These are phyloP conservation scores for Peltaster fructicola DNA, from an alignment of 2,329 filamentous ascomycete species.

Conservation along the genomic window DNA sequence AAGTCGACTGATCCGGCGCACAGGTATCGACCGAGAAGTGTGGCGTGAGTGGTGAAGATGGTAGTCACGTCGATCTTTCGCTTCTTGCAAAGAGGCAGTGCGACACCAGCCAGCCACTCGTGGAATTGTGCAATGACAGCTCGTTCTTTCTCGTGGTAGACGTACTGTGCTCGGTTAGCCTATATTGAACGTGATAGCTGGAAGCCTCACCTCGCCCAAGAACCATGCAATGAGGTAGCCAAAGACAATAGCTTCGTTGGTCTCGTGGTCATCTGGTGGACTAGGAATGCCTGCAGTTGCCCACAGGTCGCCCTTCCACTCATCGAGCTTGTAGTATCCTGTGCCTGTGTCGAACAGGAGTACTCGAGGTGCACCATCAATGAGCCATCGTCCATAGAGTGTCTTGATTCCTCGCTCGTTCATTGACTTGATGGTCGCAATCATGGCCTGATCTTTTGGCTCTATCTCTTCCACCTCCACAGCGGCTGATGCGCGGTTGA, in stretches of 20 bases:
- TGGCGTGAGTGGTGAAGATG: conserved; percentile 97
- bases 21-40: conserved; percentile 83
- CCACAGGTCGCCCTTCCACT: conserved; percentile 97
- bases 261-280: conserved; percentile 79
- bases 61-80: conserved; percentile 91
- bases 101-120: conserved; percentile 94
- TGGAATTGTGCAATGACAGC: conserved; percentile 97
- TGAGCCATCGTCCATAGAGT: conserved; percentile 90
- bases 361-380: conserved; percentile 86
- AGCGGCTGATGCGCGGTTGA: conserved; percentile 84
- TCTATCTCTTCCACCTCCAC: conserved; percentile 92
- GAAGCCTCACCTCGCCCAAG: conserved; percentile 62
- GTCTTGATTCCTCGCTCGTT: conserved; percentile 76
- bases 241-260: conserved; percentile 93
- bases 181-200: not conserved
- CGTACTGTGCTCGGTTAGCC: conserved; percentile 42
- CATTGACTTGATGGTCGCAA: conserved; percentile 80
- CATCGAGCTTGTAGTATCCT: conserved; percentile 75
- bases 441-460: conserved; percentile 62
- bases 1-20: conserved; percentile 97
- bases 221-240: conserved; percentile 97
- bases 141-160: conserved; percentile 76
- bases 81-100: conserved; percentile 79
- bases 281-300: conserved; percentile 84
- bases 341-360: conserved; percentile 90